Conservation (phyloP, 495 filamentous ascomycete species). For the Paragyromitra xinjiangensis region DNA sequence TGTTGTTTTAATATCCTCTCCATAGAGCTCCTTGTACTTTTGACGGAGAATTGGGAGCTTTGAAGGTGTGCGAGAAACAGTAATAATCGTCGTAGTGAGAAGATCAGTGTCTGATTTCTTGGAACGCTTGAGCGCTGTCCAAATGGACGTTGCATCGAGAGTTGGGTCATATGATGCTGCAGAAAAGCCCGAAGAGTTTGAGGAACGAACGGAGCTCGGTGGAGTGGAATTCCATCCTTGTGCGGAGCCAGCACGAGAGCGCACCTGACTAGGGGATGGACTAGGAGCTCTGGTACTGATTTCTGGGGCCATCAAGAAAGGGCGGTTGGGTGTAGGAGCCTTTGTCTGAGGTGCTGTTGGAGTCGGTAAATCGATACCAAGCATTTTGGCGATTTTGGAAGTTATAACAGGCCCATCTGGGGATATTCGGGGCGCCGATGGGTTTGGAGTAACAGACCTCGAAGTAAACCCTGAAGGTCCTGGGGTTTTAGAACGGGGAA, state of each 20-base stretch:
- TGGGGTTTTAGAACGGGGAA: slow-evolving; percentile 8
- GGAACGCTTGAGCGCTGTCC: slow-evolving; percentile 36
- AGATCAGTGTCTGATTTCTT: slow-evolving; percentile 35
- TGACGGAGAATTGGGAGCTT: slow-evolving; percentile 43
- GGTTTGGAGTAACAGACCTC: slow-evolving; percentile 28
- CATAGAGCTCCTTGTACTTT: slow-evolving; percentile 42
- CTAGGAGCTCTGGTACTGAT: slow-evolving; percentile 4
- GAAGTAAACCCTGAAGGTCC: background rate
- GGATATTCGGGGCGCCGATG: background rate
- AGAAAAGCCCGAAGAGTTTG: slow-evolving; percentile 21
- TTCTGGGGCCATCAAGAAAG: slow-evolving; percentile 7
- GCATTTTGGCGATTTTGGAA: slow-evolving; percentile 46
- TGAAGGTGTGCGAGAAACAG: slow-evolving; percentile 28
- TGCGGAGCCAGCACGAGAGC: slow-evolving; percentile 24
- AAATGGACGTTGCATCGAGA: slow-evolving; percentile 36
- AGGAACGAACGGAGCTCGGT: slow-evolving; percentile 17
- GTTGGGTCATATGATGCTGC: slow-evolving; percentile 45
- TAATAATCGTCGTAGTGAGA: slow-evolving; percentile 32
- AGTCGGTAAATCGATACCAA: slow-evolving; percentile 41
- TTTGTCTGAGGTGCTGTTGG: slow-evolving; percentile 15
- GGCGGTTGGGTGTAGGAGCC: slow-evolving; percentile 11
- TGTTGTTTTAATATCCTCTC: slow-evolving; percentile 29
- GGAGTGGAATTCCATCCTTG: slow-evolving; percentile 25
- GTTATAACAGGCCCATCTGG: slow-evolving; percentile 29
- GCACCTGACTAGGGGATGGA: slow-evolving; percentile 21